These are phyloP conservation scores for Hibiscus mutabilis DNA, from an alignment of 345 rosid genomes.

Conservation along the genomic window DNA sequence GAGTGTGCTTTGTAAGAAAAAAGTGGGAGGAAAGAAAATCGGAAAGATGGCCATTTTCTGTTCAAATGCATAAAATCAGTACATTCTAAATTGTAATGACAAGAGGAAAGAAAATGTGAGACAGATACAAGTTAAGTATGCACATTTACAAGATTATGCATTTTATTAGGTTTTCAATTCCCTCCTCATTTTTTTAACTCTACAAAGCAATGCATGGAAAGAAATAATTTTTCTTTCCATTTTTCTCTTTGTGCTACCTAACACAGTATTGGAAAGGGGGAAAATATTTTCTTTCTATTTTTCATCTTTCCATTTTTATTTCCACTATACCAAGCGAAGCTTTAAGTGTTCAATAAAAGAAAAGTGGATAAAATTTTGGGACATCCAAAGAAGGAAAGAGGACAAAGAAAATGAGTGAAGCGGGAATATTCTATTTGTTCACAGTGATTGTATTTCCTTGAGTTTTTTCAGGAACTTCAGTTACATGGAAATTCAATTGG, in stretches of 20 bases:
- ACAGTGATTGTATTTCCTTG: background rate
- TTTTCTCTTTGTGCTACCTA: background rate
- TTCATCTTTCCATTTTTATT: background rate
- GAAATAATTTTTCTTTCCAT: background rate
- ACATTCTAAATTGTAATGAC: no score
- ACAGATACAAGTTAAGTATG: background rate
- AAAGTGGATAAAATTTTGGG: background rate
- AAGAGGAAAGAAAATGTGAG: background rate
- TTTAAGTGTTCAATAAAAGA: background rate
- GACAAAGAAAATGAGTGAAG: background rate
- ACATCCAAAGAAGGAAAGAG: background rate
- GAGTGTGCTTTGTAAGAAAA: no score
- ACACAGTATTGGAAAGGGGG: background rate
- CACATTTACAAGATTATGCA: background rate
- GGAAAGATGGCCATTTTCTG: no score
- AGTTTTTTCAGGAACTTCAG: constrained; percentile 66
- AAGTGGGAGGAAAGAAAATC: background rate
- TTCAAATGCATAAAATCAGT: no score
- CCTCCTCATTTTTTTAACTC: background rate
- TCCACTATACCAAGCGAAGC: background rate
- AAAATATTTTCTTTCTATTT: background rate
- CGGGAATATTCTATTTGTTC: background rate
- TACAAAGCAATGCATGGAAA: background rate
- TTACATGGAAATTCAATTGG: constrained; percentile 92
- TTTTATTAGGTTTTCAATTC: background rate